Evolutionary conservation across 2,329 filamentous ascomycete species (phyloP), one percentile per base, ranked within the genome.

Genomic region (Metarhizium sp.): DNA sequence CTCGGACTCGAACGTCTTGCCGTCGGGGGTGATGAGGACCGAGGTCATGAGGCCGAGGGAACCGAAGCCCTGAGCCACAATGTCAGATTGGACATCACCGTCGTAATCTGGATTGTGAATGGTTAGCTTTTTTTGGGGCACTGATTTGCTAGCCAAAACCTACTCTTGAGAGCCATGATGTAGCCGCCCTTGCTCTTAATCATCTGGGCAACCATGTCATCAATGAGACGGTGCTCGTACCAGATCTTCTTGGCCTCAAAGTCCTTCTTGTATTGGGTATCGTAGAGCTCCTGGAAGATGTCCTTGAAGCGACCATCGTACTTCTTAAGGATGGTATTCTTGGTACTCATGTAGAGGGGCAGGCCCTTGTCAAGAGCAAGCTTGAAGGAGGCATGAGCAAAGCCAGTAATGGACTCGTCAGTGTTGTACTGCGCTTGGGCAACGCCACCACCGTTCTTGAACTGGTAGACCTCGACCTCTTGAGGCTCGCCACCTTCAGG

Each of bases 181-280:
- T 94, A 96, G 60, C 94, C 94, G 65, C 94, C 94, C 67, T 87
- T 84, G 76, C 88, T 94, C 88, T 99, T 99, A 81, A 99, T 88
- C 94, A 99, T 99, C 82, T 99, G 94, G 51, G 94, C 94, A 61
- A 99, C 94, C 94, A 99, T 97, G 77, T 99, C 94, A 76, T 99
- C 94, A 69, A 99, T 97, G 64, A 99, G 81, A 68, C 94, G 88
- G 78, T 99, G 94, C 85, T 99, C 94, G 72, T 99, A 97, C 94
- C 94, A 97, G 77, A 97, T 95, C 60, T 83, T 83, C 80, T 91
- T 90, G 68, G 86, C 86, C 71, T 96, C 92, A 65, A 97, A 97
- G 48, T 90, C 82, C 71, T 83, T 80, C 80, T 88, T 87, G 80
- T 97, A 99, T 65, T 86, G 77, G 57, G 80, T 81, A 60, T 97